A percentile compares a stretch with the other conserved stretches of the same genome.
Conservation (phyloP, 331 rosid species). For the Acacia pycnantha region DNA sequence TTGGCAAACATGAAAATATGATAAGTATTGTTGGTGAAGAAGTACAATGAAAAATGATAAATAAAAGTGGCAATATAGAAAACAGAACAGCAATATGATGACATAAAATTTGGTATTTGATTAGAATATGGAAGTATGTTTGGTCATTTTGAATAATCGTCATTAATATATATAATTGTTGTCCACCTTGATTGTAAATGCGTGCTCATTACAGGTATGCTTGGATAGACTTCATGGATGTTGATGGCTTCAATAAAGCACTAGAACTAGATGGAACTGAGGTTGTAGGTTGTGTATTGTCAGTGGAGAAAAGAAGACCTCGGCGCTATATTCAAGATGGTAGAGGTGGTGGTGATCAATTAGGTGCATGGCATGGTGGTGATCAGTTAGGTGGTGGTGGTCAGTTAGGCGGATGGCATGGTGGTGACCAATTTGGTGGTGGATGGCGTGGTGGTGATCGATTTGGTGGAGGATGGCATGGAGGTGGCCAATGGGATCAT, state of each 20-base stretch:
- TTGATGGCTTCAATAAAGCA: constrained; percentile 55
- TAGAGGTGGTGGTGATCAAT: constrained; percentile 23
- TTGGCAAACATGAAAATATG: no score
- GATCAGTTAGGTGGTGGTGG: background rate
- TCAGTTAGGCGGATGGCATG: background rate
- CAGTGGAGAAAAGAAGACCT: constrained; percentile 61
- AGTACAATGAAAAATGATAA: background rate
- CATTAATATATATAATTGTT: background rate
- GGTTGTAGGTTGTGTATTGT: constrained; percentile 34
- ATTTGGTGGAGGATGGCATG: constrained; percentile 37
- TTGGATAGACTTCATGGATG: constrained; percentile 66
- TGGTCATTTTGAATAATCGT: constrained; percentile 28
- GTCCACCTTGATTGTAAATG: background rate
- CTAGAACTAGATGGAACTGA: constrained; percentile 47
- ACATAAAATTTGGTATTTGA: background rate
- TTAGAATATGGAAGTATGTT: constrained; percentile 50
- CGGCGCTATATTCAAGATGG: constrained; percentile 32
- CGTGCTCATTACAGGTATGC: constrained; percentile 56
- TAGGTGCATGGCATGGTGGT: constrained; percentile 29
- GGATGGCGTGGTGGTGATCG: background rate
- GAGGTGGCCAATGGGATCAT: constrained; percentile 36
- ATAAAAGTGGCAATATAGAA: background rate
- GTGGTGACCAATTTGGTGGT: background rate
- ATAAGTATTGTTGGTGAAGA: background rate
- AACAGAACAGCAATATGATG: background rate